phyloP scores from a whole-genome alignment of 2,329 filamentous ascomycete genomes.

The Calonectria pteridis region DNA sequence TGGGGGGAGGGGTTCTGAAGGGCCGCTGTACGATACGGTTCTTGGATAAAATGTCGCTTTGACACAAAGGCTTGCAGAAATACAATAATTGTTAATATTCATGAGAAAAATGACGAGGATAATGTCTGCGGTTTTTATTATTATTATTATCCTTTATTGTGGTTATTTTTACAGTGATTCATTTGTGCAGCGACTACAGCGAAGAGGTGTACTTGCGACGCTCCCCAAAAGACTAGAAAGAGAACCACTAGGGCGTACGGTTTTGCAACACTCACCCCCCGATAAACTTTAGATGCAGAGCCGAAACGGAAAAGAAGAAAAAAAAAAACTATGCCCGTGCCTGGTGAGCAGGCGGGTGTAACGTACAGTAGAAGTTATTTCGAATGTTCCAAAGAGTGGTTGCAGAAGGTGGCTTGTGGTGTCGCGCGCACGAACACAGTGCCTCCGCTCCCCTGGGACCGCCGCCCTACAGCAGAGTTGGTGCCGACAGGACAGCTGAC shows the following conservation, averaged over 20 bases:
- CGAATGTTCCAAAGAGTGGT: slow-evolving; percentile 5
- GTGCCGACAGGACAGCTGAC: not conserved
- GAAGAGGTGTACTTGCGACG: not conserved
- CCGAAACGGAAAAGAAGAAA: not conserved
- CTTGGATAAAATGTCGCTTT: not conserved
- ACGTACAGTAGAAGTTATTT: slow-evolving; percentile 11
- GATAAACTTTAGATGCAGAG: not conserved
- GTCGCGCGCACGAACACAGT: not conserved
- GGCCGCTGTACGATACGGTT: not conserved
- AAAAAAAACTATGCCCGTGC: not conserved
- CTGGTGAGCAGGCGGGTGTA: not conserved
- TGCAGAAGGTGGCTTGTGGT: not conserved
- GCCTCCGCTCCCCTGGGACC: not conserved
- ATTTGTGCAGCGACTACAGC: not conserved
- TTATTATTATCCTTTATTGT: not conserved
- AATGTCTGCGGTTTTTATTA: not conserved
- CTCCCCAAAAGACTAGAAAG: not conserved
- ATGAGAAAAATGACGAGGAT: not conserved
- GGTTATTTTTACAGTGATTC: not conserved
- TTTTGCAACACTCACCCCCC: not conserved
- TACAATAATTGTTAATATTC: not conserved
- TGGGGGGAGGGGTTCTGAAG: not conserved
- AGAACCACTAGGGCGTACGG: not conserved
- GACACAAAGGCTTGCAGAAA: not conserved
- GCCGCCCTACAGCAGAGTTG: slow-evolving; percentile 6